These are phyloP conservation scores for Mycogone perniciosa DNA, from an alignment of 2,329 filamentous ascomycete species.

Conservation along the genomic window DNA sequence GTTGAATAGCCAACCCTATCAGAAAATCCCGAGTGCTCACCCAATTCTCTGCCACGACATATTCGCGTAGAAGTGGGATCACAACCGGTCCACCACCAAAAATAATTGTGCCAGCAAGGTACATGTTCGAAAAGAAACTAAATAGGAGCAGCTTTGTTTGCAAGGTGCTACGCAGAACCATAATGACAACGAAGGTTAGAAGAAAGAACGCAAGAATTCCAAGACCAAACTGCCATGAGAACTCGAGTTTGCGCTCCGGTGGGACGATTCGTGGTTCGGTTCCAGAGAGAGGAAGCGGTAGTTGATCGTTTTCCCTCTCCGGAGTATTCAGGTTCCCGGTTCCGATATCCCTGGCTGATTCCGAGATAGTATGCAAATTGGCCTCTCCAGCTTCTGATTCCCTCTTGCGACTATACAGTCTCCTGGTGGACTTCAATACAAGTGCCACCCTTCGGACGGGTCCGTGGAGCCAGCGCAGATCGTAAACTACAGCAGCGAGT, in stretches of 20 bases:
- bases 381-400: background rate
- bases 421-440: background rate
- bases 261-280: slow-evolving; percentile 25
- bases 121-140: slow-evolving; percentile 65
- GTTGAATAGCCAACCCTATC: slow-evolving; percentile 64
- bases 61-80: slow-evolving; percentile 56
- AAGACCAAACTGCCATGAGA: slow-evolving; percentile 41
- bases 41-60: slow-evolving; percentile 62
- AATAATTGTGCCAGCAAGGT: slow-evolving; percentile 64
- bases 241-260: slow-evolving; percentile 26
- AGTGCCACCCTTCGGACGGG: slow-evolving; percentile 2
- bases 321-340: too few species aligned
- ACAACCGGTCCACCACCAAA: slow-evolving; percentile 61
- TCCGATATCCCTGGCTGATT: background rate
- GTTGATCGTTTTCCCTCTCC: too few species aligned
- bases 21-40: slow-evolving; percentile 65
- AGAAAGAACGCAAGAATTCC: slow-evolving; percentile 44
- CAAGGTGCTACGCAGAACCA: slow-evolving; percentile 43
- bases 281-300: background rate
- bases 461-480: slow-evolving; percentile 45
- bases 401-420: background rate
- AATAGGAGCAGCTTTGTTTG: slow-evolving; percentile 40
- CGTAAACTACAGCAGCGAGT: slow-evolving; percentile 46
- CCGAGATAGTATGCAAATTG: too few species aligned
- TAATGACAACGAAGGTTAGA: slow-evolving; percentile 48